Conservation (phyloP, 805 yeast species). For the Hanseniaspora singularis region DNA sequence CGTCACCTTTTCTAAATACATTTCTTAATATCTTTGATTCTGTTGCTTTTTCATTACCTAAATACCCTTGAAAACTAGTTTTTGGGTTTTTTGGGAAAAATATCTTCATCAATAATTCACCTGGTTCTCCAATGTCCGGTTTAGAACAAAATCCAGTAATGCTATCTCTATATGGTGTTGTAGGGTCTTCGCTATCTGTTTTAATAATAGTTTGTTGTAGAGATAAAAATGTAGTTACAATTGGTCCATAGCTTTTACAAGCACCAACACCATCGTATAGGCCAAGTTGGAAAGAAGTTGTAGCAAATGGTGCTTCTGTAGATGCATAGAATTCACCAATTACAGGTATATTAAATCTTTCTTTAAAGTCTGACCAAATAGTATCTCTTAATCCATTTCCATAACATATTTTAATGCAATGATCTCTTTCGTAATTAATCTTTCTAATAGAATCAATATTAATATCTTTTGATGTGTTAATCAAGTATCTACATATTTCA, state of each 20-base stretch:
- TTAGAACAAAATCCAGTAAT: conserved; percentile 46
- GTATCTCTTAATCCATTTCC: conserved; percentile 89
- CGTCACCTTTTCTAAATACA: conserved; percentile 77
- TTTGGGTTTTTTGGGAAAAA: conserved; percentile 51
- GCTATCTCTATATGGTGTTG: conserved; percentile 57
- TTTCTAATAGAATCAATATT: not conserved
- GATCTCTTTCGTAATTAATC: conserved; percentile 48
- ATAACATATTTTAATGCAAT: conserved; percentile 55
- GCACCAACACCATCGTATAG: conserved; percentile 70
- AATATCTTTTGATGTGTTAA: conserved; percentile 46
- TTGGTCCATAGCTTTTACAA: conserved; percentile 62
- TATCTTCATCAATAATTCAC: conserved; percentile 74
- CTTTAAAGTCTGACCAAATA: conserved; percentile 72
- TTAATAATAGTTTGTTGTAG: conserved; percentile 50
- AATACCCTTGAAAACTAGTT: conserved; percentile 77
- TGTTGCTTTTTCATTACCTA: conserved; percentile 69
- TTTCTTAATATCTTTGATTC: conserved; percentile 59
- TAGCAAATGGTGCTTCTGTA: conserved; percentile 83
- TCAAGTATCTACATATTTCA: conserved; percentile 78
- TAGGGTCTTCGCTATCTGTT: conserved; percentile 72
- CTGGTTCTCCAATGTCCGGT: conserved; percentile 56
- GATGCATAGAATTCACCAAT: conserved; percentile 91
- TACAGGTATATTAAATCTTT: conserved; percentile 58
- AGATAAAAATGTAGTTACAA: conserved; percentile 41
- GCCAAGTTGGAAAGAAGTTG: conserved; percentile 68